Percentiles rank a stretch among this genome's conserved stretches.
phyloP scores from a whole-genome alignment of 345 rosid species.

The Bretschneidera sinensis region DNA sequence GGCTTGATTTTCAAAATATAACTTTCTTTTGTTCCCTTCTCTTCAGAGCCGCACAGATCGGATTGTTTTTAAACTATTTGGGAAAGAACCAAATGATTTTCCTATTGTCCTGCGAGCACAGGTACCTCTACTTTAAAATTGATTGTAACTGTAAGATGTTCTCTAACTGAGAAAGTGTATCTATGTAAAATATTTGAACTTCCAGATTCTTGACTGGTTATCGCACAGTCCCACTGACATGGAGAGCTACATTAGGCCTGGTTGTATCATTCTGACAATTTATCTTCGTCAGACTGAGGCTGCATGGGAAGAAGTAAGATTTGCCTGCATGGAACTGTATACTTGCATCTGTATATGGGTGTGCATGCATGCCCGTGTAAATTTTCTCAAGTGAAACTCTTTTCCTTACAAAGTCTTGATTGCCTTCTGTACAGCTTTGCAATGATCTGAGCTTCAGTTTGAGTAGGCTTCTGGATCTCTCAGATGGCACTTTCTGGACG shows the following conservation, averaged over 20 bases:
- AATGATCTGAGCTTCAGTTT: constrained; percentile 66
- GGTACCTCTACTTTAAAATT: constrained; percentile 44
- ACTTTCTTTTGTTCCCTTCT: background rate
- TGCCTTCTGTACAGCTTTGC: constrained; percentile 52
- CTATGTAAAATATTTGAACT: constrained; percentile 19
- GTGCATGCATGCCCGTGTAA: background rate
- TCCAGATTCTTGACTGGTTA: constrained; percentile 93
- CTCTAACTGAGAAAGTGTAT: constrained; percentile 16
- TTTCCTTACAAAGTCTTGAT: constrained; percentile 20
- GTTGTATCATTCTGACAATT: constrained; percentile 78
- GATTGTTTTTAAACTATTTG: constrained; percentile 89
- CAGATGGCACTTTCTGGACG: constrained; percentile 81
- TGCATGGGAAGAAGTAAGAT: constrained; percentile 89
- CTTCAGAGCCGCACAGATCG: constrained; percentile 92
- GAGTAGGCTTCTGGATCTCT: constrained; percentile 70
- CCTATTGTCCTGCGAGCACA: constrained; percentile 78
- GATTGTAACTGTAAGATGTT: constrained; percentile 1
- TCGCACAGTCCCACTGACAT: constrained; percentile 96
- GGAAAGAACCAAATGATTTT: constrained; percentile 91
- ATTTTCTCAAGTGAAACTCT: background rate
- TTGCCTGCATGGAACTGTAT: constrained; percentile 13
- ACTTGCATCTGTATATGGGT: background rate
- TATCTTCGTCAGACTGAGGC: constrained; percentile 85
- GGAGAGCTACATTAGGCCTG: constrained; percentile 99
- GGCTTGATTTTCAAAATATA: background rate